phyloP scores from a whole-genome alignment of 192 early-diverging fungal genomes.

The Gryganskiella cystojenkinii region DNA sequence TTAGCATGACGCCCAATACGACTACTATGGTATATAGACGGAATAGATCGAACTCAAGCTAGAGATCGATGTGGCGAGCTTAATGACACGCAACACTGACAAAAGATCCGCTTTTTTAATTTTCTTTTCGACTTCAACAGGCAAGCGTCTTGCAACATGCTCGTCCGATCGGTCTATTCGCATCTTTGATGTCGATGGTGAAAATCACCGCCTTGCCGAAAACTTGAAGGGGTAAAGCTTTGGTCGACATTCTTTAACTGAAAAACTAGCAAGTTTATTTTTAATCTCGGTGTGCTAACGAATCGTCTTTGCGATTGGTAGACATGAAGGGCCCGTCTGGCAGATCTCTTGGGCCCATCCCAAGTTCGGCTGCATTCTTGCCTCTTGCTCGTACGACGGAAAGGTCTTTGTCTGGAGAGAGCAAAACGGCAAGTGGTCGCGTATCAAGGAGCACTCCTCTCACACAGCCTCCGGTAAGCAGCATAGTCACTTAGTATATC shows the following conservation, averaged over 20 bases:
- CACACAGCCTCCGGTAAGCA: constrained; percentile 90
- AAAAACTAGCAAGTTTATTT: too few species aligned
- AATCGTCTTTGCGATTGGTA: too few species aligned
- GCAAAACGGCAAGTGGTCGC: constrained; percentile 79
- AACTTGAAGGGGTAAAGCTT: constrained; percentile 75
- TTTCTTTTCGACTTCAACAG: constrained; percentile 61
- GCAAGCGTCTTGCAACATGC: constrained; percentile 95
- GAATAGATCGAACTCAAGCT: neutral
- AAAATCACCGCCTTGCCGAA: constrained; percentile 71
- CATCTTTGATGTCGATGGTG: constrained; percentile 91
- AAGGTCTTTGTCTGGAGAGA: constrained; percentile 98
- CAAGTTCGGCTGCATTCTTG: constrained; percentile 95
- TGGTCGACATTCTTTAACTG: neutral
- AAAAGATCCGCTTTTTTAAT: neutral
- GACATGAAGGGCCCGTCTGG: constrained; percentile 99
- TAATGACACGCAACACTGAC: neutral
- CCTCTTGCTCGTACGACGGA: constrained; percentile 97
- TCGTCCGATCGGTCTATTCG: constrained; percentile 96
- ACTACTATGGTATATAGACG: constrained; percentile 59
- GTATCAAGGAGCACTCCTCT: constrained; percentile 85
- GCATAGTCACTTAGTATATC: neutral
- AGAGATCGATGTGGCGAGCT: neutral
- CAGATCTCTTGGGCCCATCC: constrained; percentile 99
- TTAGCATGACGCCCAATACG: constrained; percentile 72
- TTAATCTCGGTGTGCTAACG: too few species aligned